Evolutionary conservation across 2,329 filamentous ascomycete genomes (phyloP).

Genomic region (Fusarium fujikuroi): DNA sequence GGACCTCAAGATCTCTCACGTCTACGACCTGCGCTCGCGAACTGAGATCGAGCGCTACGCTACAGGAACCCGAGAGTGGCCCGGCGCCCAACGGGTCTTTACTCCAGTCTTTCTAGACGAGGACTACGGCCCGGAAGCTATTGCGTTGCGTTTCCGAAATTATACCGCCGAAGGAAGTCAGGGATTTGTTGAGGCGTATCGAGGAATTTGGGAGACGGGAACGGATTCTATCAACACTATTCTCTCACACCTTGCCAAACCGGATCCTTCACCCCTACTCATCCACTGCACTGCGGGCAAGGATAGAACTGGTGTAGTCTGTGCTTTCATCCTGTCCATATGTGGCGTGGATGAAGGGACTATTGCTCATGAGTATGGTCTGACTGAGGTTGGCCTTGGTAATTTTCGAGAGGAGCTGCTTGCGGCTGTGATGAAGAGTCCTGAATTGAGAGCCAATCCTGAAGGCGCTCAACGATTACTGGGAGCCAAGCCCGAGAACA

Average conservation of each 20-base stretch:
- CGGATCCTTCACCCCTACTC: conserved; percentile 62
- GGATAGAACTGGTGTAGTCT: conserved; percentile 78
- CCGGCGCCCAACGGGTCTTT: conserved; percentile 63
- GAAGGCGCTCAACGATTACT: conserved; percentile 59
- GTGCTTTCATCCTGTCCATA: conserved; percentile 72
- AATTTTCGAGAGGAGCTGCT: conserved; percentile 64
- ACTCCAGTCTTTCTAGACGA: conserved; percentile 71
- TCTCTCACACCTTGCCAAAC: conserved; percentile 64
- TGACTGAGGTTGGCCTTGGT: conserved; percentile 71
- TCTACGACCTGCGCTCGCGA: conserved; percentile 76
- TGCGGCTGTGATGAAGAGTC: conserved; percentile 60
- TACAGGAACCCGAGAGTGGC: conserved; percentile 45
- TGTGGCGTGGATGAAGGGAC: conserved; percentile 68
- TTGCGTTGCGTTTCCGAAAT: conserved; percentile 69
- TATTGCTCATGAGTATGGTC: conserved; percentile 74
- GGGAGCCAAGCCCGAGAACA: conserved; percentile 58
- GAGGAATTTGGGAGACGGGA: conserved; percentile 66
- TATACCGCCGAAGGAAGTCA: conserved; percentile 66
- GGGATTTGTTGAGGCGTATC: conserved; percentile 73
- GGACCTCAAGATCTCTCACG: conserved; percentile 67
- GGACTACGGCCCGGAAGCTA: conserved; percentile 70
- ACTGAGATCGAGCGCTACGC: conserved; percentile 64
- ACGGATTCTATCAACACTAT: conserved; percentile 62
- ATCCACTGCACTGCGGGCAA: conserved; percentile 83
- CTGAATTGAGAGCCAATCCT: conserved; percentile 59